Conservation (phyloP, 2,329 filamentous ascomycete species). For the Alternaria angustiovoidea region DNA sequence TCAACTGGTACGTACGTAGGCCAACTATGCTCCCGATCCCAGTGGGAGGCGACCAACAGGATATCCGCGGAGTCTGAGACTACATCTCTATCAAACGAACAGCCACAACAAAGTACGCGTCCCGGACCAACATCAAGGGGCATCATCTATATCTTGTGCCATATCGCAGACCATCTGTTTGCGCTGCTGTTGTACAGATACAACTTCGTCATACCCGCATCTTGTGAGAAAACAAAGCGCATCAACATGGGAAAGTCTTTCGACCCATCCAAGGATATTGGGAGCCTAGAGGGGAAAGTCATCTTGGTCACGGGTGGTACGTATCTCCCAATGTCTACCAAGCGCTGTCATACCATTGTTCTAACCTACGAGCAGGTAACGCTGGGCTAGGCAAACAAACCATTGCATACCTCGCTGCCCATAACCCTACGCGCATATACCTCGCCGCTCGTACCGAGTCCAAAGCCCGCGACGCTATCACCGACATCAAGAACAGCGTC, state of each 20-base stretch:
- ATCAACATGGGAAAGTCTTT: slow-evolving; percentile 34
- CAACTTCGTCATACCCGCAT: slow-evolving; percentile 19
- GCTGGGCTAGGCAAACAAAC: slow-evolving; percentile 58
- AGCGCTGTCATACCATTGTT: neutral
- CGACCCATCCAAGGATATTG: slow-evolving; percentile 35
- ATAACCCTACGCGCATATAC: slow-evolving; percentile 57
- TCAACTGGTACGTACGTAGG: neutral
- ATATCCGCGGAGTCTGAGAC: neutral
- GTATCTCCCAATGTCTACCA: neutral
- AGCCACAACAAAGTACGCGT: neutral
- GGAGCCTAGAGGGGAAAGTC: slow-evolving; percentile 41
- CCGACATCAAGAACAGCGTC: slow-evolving; percentile 47
- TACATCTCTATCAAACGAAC: neutral
- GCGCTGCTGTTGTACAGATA: slow-evolving; percentile 11
- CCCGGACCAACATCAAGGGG: neutral
- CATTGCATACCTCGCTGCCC: slow-evolving; percentile 54
- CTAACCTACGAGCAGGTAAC: slow-evolving; percentile 47
- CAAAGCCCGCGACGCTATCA: slow-evolving; percentile 54
- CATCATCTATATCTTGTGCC: slow-evolving; percentile 7
- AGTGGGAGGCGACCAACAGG: neutral
- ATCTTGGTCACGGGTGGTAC: slow-evolving; percentile 50
- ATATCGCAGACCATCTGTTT: slow-evolving; percentile 3
- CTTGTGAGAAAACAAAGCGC: slow-evolving; percentile 7
- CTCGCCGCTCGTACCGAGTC: slow-evolving; percentile 56
- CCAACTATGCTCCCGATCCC: neutral